Base-by-base conservation (phyloP, 352 stramenopile genomes). In the Pythium graminicola region DNA sequence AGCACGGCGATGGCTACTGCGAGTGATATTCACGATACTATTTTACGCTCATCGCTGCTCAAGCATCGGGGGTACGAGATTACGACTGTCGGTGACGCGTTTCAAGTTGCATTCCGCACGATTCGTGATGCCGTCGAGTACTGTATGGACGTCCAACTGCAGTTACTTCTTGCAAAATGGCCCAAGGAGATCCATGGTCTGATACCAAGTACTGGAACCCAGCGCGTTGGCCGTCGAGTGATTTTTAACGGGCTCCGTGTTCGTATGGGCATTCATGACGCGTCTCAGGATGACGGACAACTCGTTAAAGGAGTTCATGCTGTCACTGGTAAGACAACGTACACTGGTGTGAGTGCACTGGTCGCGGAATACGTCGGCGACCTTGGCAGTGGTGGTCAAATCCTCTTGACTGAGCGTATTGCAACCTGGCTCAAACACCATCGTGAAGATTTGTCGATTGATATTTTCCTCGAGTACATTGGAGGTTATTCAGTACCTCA, bases 31-130 rank as follows among this genome's bases (percentile, higher is more conserved):
- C 64, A 72, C 33, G 64, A 72, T 39, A 57, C 55, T 31, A 57
- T 71, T 16, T 38, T 71, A 9, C 64, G 64, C 0, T 54, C 45
- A 16, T 46, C 61, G 28, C 27, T 71, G 40, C 50, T 57, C 13
- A 67, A 68, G 20, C 72, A 85, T 22, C 65, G 66, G 29, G 76
- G 76, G 17, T 88, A 88, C 47, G 76, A 88, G 54, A 86, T 88
- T 54, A 85, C 76, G 24, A 88, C 76, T 1, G 68, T 65, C 3
- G 77, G 77, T 2, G 77, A 88, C 27, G 66, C 77, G 1, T 88
- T 88, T 57, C 74, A 86, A 20, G 32, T 88, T 6, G 74, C 74
- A 1, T 88, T 88, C 44, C 77, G 83, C 55, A 76, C 68, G 32
- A 76, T 83, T 32, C 58, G 59, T 10, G 74, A 88, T 40, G 77